Evolutionary conservation across 2,329 filamentous ascomycete species (phyloP).

Genomic region (Pseudogymnoascus sp.): DNA sequence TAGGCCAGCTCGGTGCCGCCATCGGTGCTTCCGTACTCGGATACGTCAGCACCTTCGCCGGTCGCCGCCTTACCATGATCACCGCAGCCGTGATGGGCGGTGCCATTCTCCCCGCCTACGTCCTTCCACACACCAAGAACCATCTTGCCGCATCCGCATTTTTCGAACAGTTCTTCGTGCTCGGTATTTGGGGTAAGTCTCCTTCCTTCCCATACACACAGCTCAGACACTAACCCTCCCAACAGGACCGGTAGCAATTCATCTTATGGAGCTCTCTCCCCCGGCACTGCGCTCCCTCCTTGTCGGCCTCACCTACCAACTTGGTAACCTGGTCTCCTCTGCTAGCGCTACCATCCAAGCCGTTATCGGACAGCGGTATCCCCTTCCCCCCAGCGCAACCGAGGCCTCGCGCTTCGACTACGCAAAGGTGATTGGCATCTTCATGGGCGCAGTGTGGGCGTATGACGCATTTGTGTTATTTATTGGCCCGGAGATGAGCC

Average conservation of each 20-base stretch:
- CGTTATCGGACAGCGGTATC: slow-evolving; percentile 64
- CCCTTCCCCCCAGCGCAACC: slow-evolving; percentile 45
- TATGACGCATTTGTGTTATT: slow-evolving; percentile 44
- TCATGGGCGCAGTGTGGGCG: slow-evolving; percentile 72
- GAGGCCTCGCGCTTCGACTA: slow-evolving; percentile 55
- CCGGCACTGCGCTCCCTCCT: slow-evolving; percentile 58
- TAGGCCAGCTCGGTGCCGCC: slow-evolving; percentile 60
- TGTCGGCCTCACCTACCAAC: slow-evolving; percentile 59
- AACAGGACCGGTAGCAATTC: slow-evolving; percentile 48
- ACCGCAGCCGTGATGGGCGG: slow-evolving; percentile 54
- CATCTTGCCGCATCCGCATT: slow-evolving; percentile 66
- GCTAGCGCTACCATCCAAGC: slow-evolving; percentile 68
- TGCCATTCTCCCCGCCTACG: slow-evolving; percentile 72
- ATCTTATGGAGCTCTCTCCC: slow-evolving; percentile 61
- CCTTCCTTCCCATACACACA: slow-evolving; percentile 28
- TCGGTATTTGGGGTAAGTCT: slow-evolving; percentile 57
- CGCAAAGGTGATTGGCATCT: slow-evolving; percentile 75
- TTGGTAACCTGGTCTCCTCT: slow-evolving; percentile 63
- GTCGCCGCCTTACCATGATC: slow-evolving; percentile 58
- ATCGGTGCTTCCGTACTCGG: slow-evolving; percentile 53
- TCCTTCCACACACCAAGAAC: slow-evolving; percentile 48
- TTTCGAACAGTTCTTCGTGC: slow-evolving; percentile 69
- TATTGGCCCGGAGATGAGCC: slow-evolving; percentile 32
- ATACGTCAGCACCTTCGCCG: slow-evolving; percentile 56
- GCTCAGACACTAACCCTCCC: not conserved